Base-by-base conservation (phyloP, 441 rosid genomes). In the Manihot esculenta region DNA sequence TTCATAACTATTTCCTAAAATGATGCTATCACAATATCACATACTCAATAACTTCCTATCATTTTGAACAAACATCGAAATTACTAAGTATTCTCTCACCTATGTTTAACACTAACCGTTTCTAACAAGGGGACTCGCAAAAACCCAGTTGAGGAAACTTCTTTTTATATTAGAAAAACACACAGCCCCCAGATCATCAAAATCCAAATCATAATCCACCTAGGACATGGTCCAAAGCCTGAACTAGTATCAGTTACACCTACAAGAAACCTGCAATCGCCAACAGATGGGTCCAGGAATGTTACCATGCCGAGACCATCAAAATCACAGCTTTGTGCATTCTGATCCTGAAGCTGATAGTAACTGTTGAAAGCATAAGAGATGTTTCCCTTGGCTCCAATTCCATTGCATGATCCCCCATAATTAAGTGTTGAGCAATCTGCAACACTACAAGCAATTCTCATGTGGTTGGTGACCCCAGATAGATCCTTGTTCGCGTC, bases 361-460 rank as follows among this genome's bases (percentile, higher is more conserved):
- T 88, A 94, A 75, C 99, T 90, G 75, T 94, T 94, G 85, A 94
- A 94, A 67, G 92, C 97, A 74, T 89, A 94, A 1, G 97, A 94
- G 76, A 90, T 79, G 53, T 92, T 94, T 20, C 88, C 99, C 75
- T 90, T 94, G 15, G 77, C 91, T 27, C 94, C 99, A 44, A 94
- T 85, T 64, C 75, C 86, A 63, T 88, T 94, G 72, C 99, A 94
- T 0, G 97, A 92, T 30, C 97, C 99, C 8, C 99, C 99, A 5
- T 88, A 84, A 72, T 81, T 76, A 49, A 92, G 98, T 6, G 96
- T 92, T 0, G 98, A 87, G 85, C 99, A 94, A 84, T 94, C 99
- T 0, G 99, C 99, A 66, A 65, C 79, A 45, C 83, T 81, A 51
- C 98, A 94, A 23, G 97, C 98, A 48, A 89, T 76, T 75, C 80